Evolutionary conservation across 768 basidiomycete genomes (phyloP).

Genomic region (Lanmaoa pseudosensibilis): DNA sequence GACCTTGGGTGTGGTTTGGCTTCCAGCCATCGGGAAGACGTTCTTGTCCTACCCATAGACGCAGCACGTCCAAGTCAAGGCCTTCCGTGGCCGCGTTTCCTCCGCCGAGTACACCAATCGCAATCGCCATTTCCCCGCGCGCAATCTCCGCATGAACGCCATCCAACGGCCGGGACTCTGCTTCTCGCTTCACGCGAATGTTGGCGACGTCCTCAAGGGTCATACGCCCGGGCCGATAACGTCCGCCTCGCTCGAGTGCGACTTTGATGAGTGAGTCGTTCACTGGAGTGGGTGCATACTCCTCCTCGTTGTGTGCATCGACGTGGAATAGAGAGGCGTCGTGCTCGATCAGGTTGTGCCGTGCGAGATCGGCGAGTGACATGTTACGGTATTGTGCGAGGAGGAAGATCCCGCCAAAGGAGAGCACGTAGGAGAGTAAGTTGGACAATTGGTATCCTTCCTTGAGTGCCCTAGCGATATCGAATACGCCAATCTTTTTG

Average conservation of each 20-base stretch:
- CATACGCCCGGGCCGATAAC: conserved; percentile 30
- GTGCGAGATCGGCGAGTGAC: conserved; percentile 43
- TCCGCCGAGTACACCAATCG: conserved; percentile 48
- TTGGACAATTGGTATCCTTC: conserved; percentile 53
- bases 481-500: conserved; percentile 43
- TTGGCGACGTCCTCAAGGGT: conserved; percentile 42
- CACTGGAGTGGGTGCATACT: conserved; percentile 47
- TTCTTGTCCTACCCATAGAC: conserved; percentile 52
- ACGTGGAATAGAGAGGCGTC: conserved; percentile 59
- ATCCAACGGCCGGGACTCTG: conserved; percentile 41
- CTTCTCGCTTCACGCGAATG: conserved; percentile 54
- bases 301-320: conserved; percentile 40
- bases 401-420: conserved; percentile 46
- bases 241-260: conserved; percentile 36
- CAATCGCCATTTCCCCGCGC: conserved; percentile 66
- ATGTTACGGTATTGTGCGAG: conserved; percentile 37
- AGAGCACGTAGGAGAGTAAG: conserved; percentile 47
- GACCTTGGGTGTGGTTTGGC: conserved; percentile 31
- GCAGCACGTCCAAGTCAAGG: conserved; percentile 45
- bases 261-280: conserved; percentile 39
- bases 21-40: conserved; percentile 45
- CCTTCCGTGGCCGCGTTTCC: conserved; percentile 41
- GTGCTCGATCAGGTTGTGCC: conserved; percentile 55
- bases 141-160: conserved; percentile 57
- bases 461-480: conserved; percentile 43